These are phyloP conservation scores for Alternaria solani DNA, from an alignment of 2,329 filamentous ascomycete species.

Conservation along the genomic window DNA sequence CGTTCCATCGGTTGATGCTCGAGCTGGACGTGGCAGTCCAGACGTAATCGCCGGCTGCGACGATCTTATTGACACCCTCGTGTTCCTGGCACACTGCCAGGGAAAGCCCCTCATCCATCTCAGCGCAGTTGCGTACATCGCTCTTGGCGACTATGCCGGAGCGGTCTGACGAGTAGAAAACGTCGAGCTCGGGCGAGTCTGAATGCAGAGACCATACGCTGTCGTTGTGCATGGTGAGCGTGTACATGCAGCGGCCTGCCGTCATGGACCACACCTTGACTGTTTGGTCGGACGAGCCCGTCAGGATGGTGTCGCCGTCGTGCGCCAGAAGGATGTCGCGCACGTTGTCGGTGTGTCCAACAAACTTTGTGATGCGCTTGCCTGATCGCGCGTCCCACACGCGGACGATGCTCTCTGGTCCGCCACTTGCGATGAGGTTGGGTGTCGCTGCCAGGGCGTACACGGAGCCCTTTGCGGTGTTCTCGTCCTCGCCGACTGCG, in stretches of 20 bases:
- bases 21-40: constrained; percentile 92
- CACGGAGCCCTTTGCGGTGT: constrained; percentile 87
- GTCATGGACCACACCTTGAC: constrained; percentile 98
- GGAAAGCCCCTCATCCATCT: constrained; percentile 87
- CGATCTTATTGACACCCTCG: constrained; percentile 74
- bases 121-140: constrained; percentile 77
- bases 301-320: constrained; percentile 89
- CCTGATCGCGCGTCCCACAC: constrained; percentile 91
- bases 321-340: constrained; percentile 89
- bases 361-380: constrained; percentile 92
- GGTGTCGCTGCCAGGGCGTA: constrained; percentile 86
- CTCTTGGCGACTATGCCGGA: constrained; percentile 96
- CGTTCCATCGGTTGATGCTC: constrained; percentile 89
- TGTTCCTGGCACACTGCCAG: constrained; percentile 93
- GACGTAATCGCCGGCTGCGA: constrained; percentile 74
- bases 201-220: constrained; percentile 97
- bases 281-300: constrained; percentile 93
- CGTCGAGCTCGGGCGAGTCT: constrained; percentile 80
- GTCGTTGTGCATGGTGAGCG: constrained; percentile 97
- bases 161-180: constrained; percentile 95
- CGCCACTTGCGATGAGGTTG: constrained; percentile 86
- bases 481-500: constrained; percentile 82
- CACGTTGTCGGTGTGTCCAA: constrained; percentile 95
- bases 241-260: constrained; percentile 95
- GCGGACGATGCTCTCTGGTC: constrained; percentile 90